Conservation (phyloP, 2,329 filamentous ascomycete genomes). For the Blastomyces gilchristii region DNA sequence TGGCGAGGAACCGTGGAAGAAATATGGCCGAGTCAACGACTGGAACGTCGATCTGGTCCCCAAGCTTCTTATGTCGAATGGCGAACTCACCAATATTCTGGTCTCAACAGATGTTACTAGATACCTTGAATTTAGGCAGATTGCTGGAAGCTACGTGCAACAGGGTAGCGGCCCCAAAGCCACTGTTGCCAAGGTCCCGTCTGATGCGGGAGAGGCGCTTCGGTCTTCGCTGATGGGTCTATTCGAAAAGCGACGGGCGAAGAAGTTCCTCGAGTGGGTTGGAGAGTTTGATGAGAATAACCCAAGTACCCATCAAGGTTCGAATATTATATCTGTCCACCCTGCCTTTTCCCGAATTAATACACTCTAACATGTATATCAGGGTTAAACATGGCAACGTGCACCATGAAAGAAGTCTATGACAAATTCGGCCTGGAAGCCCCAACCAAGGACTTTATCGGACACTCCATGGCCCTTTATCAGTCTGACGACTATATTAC, state of each 20-base stretch:
- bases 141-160: conserved; percentile 93
- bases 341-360: neutral
- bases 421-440: conserved; percentile 93
- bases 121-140: conserved; percentile 88
- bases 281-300: conserved; percentile 76
- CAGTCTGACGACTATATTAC: conserved; percentile 80
- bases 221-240: conserved; percentile 91
- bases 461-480: conserved; percentile 96
- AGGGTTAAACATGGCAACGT: conserved; percentile 70
- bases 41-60: conserved; percentile 99
- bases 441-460: conserved; percentile 86
- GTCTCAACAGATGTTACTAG: conserved; percentile 87
- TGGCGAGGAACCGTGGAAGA: conserved; percentile 91
- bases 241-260: conserved; percentile 94
- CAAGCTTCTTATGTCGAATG: conserved; percentile 97
- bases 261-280: conserved; percentile 94
- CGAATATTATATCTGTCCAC: conserved; percentile 19
- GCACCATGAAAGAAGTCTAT: conserved; percentile 96
- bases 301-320: conserved; percentile 80
- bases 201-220: conserved; percentile 80
- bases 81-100: conserved; percentile 96
- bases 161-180: conserved; percentile 72
- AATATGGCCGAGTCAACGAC: conserved; percentile 91
- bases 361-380: conserved; percentile 16
- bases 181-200: conserved; percentile 93